phyloP scores from a whole-genome alignment of 2,329 filamentous ascomycete genomes.

The Penicillium sp. region DNA sequence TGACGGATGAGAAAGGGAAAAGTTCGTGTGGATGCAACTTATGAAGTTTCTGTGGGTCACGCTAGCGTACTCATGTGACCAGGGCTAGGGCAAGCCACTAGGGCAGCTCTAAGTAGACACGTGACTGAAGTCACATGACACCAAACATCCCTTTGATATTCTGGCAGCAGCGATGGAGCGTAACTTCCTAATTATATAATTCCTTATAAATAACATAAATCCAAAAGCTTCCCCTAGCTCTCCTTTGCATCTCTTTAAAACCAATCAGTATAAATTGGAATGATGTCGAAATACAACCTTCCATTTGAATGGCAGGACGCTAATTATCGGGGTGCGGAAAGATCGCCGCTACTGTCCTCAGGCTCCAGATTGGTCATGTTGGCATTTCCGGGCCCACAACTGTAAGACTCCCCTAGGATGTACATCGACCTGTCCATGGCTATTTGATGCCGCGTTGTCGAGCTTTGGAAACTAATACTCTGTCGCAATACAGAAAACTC shows the following conservation, averaged over 20 bases:
- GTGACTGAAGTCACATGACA: neutral
- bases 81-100: slow-evolving; percentile 18
- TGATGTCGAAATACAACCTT: neutral
- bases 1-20: slow-evolving; percentile 37
- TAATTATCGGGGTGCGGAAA: neutral
- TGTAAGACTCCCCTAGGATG: neutral
- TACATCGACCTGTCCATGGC: neutral
- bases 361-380: neutral
- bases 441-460: neutral
- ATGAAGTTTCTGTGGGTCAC: slow-evolving; percentile 34
- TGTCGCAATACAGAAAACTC: neutral
- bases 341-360: neutral
- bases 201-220: neutral
- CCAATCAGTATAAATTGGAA: neutral
- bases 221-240: accelerated
- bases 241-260: no score
- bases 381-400: neutral
- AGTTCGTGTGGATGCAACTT: slow-evolving; percentile 20
- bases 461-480: neutral
- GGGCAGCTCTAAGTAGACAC: neutral
- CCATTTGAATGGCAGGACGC: neutral
- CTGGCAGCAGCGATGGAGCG: neutral
- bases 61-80: slow-evolving; percentile 29
- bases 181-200: neutral
- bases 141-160: neutral